These are phyloP conservation scores for Teratosphaeria destructans DNA, from an alignment of 2,329 filamentous ascomycete species.

Conservation along the genomic window DNA sequence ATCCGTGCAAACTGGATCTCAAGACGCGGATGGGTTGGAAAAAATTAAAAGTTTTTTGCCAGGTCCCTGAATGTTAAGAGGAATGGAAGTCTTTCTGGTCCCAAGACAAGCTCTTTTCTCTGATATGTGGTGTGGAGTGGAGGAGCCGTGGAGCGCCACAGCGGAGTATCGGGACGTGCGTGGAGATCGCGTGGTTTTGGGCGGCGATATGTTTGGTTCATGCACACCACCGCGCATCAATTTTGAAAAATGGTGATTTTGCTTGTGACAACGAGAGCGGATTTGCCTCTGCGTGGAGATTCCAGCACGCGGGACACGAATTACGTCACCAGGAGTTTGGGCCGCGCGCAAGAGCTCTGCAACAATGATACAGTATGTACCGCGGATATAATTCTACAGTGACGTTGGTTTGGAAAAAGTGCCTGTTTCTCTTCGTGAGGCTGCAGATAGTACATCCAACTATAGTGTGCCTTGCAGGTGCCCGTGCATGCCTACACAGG, in stretches of 20 bases:
- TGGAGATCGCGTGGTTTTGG: neutral
- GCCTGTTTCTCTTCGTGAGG: too few relatives aligned
- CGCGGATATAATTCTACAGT: too few relatives aligned
- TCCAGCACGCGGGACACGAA: neutral
- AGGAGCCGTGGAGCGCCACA: neutral
- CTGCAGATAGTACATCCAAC: neutral
- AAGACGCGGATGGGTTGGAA: neutral
- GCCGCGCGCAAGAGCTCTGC: neutral
- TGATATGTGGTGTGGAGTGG: neutral
- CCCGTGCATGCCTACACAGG: neutral
- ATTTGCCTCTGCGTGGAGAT: neutral
- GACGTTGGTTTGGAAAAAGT: too few relatives aligned
- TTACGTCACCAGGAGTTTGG: neutral
- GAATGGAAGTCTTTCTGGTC: neutral
- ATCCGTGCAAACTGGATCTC: neutral
- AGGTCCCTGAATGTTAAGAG: neutral
- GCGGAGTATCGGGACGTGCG: neutral
- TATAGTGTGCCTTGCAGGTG: neutral
- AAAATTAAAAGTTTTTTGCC: neutral
- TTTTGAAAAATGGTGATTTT: neutral
- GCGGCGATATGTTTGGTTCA: neutral
- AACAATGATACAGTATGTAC: neutral
- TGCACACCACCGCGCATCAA: neutral
- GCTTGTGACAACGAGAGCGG: neutral
- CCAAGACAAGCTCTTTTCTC: neutral